phyloP scores from a whole-genome alignment of 75 land plant genomes.

The Azolla pinnata region DNA sequence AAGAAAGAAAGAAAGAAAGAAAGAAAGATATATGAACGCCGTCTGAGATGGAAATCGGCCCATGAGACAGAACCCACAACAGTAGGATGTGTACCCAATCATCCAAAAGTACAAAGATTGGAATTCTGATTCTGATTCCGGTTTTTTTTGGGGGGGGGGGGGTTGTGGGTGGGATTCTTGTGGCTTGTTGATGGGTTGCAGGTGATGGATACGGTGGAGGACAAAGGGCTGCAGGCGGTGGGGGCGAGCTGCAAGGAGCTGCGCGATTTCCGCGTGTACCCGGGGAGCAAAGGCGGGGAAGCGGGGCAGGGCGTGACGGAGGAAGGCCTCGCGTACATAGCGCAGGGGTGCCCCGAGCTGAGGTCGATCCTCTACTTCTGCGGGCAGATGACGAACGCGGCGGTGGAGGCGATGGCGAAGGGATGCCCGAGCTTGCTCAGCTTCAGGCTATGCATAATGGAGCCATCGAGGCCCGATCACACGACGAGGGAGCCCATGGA shows the following conservation, averaged over 20 bases:
- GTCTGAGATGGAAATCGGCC: no score
- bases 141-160: no score
- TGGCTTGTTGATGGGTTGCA: no score
- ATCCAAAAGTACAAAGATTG: no score
- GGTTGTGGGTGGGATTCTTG: no score
- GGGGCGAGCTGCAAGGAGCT: slow-evolving; percentile 37
- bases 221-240: slow-evolving; percentile 60
- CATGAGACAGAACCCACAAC: no score
- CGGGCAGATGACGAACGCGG: slow-evolving; percentile 81
- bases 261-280: slow-evolving; percentile 64
- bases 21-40: no score
- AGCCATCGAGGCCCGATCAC: slow-evolving; percentile 44
- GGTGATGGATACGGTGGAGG: slow-evolving; percentile 70
- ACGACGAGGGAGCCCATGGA: slow-evolving; percentile 68
- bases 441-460: slow-evolving; percentile 89
- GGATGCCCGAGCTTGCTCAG: slow-evolving; percentile 56
- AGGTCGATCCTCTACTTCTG: slow-evolving; percentile 80
- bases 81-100: no score
- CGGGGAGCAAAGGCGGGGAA: slow-evolving; percentile 3
- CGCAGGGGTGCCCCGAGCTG: slow-evolving; percentile 76
- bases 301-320: slow-evolving; percentile 49
- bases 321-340: slow-evolving; percentile 65
- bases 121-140: no score
- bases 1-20: no score
- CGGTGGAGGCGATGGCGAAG: slow-evolving; percentile 58